phyloP scores from a whole-genome alignment of 176 grass and related monocot species.

The Triticum dicoccoides region DNA sequence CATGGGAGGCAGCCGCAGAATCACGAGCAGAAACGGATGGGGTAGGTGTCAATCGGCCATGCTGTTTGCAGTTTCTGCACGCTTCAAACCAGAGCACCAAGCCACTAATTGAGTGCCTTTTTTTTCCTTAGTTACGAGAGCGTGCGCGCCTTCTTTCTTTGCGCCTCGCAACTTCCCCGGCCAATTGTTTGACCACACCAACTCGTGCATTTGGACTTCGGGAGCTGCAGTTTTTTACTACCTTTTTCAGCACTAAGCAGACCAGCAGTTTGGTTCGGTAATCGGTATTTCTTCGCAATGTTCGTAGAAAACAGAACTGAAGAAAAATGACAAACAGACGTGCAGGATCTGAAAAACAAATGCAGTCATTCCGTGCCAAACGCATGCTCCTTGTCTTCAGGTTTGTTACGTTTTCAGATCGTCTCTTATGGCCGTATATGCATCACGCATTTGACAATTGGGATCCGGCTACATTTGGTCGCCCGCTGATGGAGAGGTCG shows the following conservation, averaged over 20 bases:
- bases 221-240: not conserved
- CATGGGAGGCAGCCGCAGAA: not conserved
- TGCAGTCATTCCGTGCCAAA: not conserved
- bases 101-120: not conserved
- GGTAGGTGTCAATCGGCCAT: slow-evolving; percentile 1
- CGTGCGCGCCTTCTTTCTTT: not conserved
- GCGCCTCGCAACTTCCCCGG: not conserved
- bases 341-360: not conserved
- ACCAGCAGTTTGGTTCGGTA: not conserved
- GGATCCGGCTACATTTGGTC: not conserved
- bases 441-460: slow-evolving; percentile 27
- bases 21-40: slow-evolving; percentile 10
- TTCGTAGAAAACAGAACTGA: not conserved
- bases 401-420: not conserved
- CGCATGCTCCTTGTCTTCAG: not conserved
- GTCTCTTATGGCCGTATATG: not conserved
- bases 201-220: not conserved
- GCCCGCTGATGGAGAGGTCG: not conserved
- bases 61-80: not conserved
- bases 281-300: not conserved
- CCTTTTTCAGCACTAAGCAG: not conserved
- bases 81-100: slow-evolving; percentile 17
- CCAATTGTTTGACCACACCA: slow-evolving; percentile 27
- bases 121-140: not conserved
- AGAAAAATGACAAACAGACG: not conserved